Conservation (phyloP, 495 filamentous ascomycete species). For the Paragyromitra xinjiangensis region DNA sequence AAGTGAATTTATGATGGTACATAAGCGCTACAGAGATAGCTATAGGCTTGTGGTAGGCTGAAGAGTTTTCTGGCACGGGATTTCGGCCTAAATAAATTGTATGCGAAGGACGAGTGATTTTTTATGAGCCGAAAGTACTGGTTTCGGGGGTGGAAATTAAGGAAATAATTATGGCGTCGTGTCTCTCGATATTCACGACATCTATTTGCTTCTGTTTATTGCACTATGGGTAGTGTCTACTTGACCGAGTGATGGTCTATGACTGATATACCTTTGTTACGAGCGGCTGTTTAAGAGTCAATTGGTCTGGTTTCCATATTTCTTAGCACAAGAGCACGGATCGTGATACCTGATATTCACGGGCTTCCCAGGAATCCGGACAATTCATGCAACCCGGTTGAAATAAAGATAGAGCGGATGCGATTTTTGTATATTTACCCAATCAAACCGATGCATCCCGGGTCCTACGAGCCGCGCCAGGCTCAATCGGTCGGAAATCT, state of each 20-base stretch:
- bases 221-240: background rate
- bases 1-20: background rate
- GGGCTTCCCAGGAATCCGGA: background rate
- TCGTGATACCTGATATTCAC: constrained; percentile 5
- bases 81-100: background rate
- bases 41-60: background rate
- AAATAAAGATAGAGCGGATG: constrained; percentile 7
- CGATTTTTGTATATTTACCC: constrained; percentile 25
- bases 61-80: background rate
- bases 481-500: background rate
- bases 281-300: background rate
- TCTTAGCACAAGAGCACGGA: background rate
- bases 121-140: background rate
- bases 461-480: background rate
- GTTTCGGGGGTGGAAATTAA: background rate
- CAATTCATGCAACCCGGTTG: constrained; percentile 6
- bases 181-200: background rate
- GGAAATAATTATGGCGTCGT: background rate
- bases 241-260: constrained; percentile 23
- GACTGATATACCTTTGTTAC: background rate
- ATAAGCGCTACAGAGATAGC: background rate
- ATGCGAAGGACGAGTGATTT: constrained; percentile 17
- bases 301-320: constrained; percentile 17
- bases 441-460: constrained; percentile 11
- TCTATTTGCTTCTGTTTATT: background rate